Base-by-base conservation (phyloP, 2,329 filamentous ascomycete species). In the Colletotrichum simmondsii region DNA sequence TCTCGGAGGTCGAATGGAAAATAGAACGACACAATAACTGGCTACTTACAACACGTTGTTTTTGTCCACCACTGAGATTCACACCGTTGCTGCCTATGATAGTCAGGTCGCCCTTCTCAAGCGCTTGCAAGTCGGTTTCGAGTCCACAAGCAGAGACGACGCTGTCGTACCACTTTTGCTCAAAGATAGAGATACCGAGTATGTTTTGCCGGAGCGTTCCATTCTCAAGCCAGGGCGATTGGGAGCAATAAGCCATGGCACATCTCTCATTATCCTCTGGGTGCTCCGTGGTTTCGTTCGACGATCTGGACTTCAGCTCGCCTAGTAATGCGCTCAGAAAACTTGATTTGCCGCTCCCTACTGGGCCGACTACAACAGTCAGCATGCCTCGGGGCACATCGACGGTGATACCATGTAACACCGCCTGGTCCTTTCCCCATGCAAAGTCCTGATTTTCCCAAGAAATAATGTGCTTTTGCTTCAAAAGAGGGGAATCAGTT, bases 281-380 rank as follows among this genome's bases (percentile, higher is more conserved):
- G 8, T 4, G 58, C 5, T 16, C 16, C 1, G 22, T 14, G 22
- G 4, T 11, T 24, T 12, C 1, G 3, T 1, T 35, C 5, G 53
- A 22, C 0, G 60, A 56, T 0, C 11, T 54, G 6, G 37, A 8
- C 19, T 61, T 52, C 58, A 74, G 35, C 14, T 75, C 54, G 8
- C 71, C 73, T 0, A 75, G 12, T 2, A 74, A 12, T 6, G 62
- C 61, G 35, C 35, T 61, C 1, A 75, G 24, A n/a, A 75, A 56
- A 0, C 54, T 42, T 10, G 73, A 72, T 52, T 75, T 75, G 2
- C 73, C 73, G 37, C 73, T 65, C n/a, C 66, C 71, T 6, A 74
- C 71, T 5, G 71, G 59, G 3, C 73, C 73, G 19, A 67, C 35
- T 11, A 75, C 56, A 12, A 57, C 16, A 22, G 72, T 74, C 14